A percentile compares a stretch with the other conserved stretches of the same genome.
phyloP scores from a whole-genome alignment of 2,329 filamentous ascomycete species.

The Penicillium capsulatum region DNA sequence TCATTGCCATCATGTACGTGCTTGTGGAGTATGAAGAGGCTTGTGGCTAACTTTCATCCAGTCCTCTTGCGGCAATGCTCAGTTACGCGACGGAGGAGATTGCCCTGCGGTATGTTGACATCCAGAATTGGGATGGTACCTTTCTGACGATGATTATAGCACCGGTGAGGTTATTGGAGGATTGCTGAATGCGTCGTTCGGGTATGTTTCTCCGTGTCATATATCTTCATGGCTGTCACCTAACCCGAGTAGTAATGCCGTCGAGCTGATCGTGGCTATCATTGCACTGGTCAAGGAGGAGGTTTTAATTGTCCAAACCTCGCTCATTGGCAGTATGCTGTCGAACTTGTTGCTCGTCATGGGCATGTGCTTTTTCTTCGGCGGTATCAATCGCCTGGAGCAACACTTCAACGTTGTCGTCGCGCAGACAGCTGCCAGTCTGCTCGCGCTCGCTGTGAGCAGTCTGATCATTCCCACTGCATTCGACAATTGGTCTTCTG shows the following conservation, averaged over 20 bases:
- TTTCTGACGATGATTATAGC: conserved; percentile 17
- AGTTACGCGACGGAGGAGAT: conserved; percentile 89
- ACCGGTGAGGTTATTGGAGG: conserved; percentile 84
- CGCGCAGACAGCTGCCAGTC: conserved; percentile 79
- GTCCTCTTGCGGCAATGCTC: conserved; percentile 76
- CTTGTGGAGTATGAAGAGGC: background rate
- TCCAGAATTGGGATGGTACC: background rate
- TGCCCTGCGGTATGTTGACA: conserved; percentile 46
- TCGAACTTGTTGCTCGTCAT: conserved; percentile 85
- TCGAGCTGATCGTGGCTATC: conserved; percentile 83
- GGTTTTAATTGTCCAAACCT: conserved; percentile 85
- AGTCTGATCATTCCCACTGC: conserved; percentile 87
- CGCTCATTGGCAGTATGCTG: conserved; percentile 83
- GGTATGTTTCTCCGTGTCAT: conserved; percentile 33
- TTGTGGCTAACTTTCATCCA: conserved; percentile 12
- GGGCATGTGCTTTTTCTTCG: conserved; percentile 90
- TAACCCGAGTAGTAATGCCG: conserved; percentile 60
- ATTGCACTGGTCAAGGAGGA: conserved; percentile 72
- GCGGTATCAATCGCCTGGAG: conserved; percentile 70
- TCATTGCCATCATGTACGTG: conserved; percentile 72
- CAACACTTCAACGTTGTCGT: conserved; percentile 92
- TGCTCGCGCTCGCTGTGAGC: conserved; percentile 73
- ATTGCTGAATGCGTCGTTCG: conserved; percentile 84
- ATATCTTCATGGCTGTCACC: background rate
- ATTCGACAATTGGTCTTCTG: conserved; percentile 59